phyloP scores from a whole-genome alignment of 23 red algal genomes.

The Agarophyton chilense region DNA sequence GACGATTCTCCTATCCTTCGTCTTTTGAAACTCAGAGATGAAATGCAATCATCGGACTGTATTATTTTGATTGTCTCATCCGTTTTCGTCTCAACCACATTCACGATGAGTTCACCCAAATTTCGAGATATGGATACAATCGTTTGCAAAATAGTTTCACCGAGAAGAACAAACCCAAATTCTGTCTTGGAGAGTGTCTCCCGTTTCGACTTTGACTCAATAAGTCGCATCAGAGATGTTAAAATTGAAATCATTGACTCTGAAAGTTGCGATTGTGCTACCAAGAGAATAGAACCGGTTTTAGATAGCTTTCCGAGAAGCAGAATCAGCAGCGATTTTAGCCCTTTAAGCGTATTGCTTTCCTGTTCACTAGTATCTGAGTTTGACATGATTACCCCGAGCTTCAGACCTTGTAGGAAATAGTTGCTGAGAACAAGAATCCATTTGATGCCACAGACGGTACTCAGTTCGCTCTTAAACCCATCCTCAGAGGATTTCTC shows the following conservation, averaged over 20 bases:
- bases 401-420: constrained; percentile 19
- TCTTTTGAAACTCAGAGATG: background rate
- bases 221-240: background rate
- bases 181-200: background rate
- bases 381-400: background rate
- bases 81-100: background rate
- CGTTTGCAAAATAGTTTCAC: constrained; percentile 5
- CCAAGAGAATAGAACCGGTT: background rate
- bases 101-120: background rate
- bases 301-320: background rate
- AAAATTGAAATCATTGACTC: constrained; percentile 1
- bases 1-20: background rate
- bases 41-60: background rate
- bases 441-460: background rate
- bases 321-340: background rate
- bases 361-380: background rate
- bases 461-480: background rate
- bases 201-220: background rate
- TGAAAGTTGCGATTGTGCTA: background rate
- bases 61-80: background rate
- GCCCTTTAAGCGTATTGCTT: background rate
- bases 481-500: background rate
- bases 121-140: background rate
- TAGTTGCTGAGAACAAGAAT: constrained; percentile 45
- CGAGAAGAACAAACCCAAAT: background rate